Evolutionary conservation across 164 flowering plant genomes (phyloP).

Genomic region (Chimonanthus praecox): DNA sequence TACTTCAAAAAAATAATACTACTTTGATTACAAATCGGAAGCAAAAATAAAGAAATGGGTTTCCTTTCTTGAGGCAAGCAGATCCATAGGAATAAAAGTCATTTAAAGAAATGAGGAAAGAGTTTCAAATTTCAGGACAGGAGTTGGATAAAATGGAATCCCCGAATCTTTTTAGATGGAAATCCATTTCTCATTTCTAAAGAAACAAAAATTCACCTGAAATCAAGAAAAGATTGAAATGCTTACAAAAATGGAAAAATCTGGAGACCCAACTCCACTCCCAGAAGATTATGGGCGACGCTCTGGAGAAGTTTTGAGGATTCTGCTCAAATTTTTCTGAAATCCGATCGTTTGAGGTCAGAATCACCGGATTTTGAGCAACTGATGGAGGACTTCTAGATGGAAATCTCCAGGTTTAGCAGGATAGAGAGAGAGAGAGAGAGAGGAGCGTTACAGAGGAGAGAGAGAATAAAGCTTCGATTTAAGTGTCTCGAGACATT

Average conservation of each 20-base stretch:
- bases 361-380: background rate
- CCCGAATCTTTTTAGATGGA: background rate
- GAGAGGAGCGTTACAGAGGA: conserved; percentile 2
- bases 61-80: background rate
- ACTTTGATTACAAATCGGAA: background rate
- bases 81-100: background rate
- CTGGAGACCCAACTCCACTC: background rate
- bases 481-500: conserved; percentile 1
- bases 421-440: conserved; percentile 4
- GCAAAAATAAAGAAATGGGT: background rate
- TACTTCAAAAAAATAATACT: background rate
- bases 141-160: background rate
- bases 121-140: background rate
- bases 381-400: background rate
- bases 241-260: background rate
- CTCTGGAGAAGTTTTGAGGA: background rate
- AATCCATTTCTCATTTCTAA: background rate
- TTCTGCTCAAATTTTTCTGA: background rate
- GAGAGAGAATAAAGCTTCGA: background rate
- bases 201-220: conserved; percentile 5
- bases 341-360: background rate
- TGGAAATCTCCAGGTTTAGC: background rate
- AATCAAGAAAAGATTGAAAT: background rate
- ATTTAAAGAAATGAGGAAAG: background rate
- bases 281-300: background rate